Evolutionary conservation across 1,284 basidiomycete genomes (phyloP).

Genomic region (Polyporus tsugae): DNA sequence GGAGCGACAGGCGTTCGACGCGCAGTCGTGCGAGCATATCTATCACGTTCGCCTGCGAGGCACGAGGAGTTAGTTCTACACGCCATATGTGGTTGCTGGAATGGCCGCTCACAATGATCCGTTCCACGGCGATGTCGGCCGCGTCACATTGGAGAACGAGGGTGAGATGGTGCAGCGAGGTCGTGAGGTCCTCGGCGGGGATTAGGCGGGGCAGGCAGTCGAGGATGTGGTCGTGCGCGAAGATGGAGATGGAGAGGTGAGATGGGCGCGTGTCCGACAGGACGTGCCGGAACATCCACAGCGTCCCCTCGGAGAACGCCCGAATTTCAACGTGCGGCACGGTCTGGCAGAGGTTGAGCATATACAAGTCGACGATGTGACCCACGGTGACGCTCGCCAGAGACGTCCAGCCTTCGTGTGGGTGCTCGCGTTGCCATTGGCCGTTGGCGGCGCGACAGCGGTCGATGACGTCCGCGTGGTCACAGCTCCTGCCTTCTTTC

Average conservation of each 20-base stretch:
- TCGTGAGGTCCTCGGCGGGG: background rate
- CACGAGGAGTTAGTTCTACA: too few species aligned
- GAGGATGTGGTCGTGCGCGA: slow-evolving; percentile 16
- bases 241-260: slow-evolving; percentile 18
- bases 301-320: slow-evolving; percentile 22
- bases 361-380: slow-evolving; percentile 26
- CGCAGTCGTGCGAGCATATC: slow-evolving; percentile 18
- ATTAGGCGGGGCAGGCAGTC: slow-evolving; percentile 17
- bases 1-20: slow-evolving; percentile 14
- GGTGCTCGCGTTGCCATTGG: slow-evolving; percentile 3
- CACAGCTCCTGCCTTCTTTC: slow-evolving; percentile 18
- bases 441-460: slow-evolving; percentile 21
- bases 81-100: background rate
- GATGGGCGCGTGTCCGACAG: slow-evolving; percentile 19
- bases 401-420: slow-evolving; percentile 8
- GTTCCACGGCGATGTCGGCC: slow-evolving; percentile 16
- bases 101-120: slow-evolving; percentile 17
- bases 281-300: slow-evolving; percentile 22
- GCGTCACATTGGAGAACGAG: slow-evolving; percentile 17
- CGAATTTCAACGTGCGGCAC: slow-evolving; percentile 20
- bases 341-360: slow-evolving; percentile 17
- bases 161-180: background rate
- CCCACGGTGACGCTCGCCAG: slow-evolving; percentile 16
- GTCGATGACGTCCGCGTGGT: slow-evolving; percentile 24
- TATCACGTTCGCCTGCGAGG: slow-evolving; percentile 13